Evolutionary conservation across 352 stramenopile species (phyloP).

Genomic region (Phytopythium ostracodes): DNA sequence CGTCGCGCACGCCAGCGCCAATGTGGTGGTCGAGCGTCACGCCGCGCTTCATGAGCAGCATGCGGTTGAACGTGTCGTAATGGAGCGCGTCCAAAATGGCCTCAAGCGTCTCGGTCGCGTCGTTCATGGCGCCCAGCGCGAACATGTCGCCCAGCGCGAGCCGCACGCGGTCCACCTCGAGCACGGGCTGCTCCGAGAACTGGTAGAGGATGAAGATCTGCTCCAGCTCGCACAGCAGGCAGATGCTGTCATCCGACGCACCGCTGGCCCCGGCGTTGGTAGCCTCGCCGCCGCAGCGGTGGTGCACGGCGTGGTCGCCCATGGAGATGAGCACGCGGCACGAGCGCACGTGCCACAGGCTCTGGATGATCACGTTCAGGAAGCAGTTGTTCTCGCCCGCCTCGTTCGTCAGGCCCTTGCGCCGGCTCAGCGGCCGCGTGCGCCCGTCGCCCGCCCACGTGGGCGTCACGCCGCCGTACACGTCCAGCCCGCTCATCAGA

Average conservation of each 20-base stretch:
- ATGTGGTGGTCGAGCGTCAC: constrained; percentile 2
- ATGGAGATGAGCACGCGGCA: constrained; percentile 78
- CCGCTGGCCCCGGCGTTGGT: constrained; percentile 17
- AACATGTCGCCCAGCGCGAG: constrained; percentile 60
- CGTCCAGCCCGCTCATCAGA: constrained; percentile 1
- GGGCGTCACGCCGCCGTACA: constrained; percentile 5
- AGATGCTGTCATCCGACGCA: constrained; percentile 16
- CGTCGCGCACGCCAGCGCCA: constrained; percentile 15
- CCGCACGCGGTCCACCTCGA: constrained; percentile 73
- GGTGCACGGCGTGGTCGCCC: constrained; percentile 74
- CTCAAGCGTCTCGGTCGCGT: constrained; percentile 82
- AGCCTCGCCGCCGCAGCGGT: constrained; percentile 41
- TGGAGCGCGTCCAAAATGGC: constrained; percentile 75
- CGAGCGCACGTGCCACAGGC: constrained; percentile 85
- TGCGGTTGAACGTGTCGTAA: constrained; percentile 74
- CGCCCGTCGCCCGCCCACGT: constrained; percentile 1
- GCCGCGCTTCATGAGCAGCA: constrained; percentile 47
- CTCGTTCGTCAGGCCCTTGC: constrained; percentile 84
- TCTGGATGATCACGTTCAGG: constrained; percentile 90
- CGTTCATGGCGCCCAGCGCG: constrained; percentile 78
- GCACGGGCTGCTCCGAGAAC: constrained; percentile 70
- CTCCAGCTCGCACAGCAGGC: constrained; percentile 81
- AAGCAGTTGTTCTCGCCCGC: constrained; percentile 89
- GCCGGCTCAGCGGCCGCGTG: constrained; percentile 34
- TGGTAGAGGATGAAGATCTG: constrained; percentile 86